Conservation (phyloP, 2,329 filamentous ascomycete genomes). For the Dothiorella sarmentorum region DNA sequence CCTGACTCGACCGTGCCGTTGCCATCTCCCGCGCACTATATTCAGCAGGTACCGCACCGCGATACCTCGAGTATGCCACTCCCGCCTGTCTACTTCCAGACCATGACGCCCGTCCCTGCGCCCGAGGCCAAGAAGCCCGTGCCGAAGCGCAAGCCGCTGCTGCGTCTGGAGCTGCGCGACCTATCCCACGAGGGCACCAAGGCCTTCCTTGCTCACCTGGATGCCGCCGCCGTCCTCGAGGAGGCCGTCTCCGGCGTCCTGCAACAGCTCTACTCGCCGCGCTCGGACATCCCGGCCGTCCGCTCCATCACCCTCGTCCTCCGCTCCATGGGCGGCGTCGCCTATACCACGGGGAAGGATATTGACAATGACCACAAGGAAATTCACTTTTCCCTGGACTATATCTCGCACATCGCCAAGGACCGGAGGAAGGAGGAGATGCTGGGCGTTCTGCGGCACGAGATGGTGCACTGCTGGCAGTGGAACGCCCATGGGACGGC, state of each 20-base stretch:
- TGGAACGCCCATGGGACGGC: constrained; percentile 61
- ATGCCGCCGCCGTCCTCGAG: constrained; percentile 60
- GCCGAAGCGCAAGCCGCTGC: constrained; percentile 39
- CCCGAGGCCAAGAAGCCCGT: constrained; percentile 21
- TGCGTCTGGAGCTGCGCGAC: constrained; percentile 49
- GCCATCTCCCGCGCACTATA: constrained; percentile 5
- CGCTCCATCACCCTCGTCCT: constrained; percentile 83
- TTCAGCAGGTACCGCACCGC: constrained; percentile 6
- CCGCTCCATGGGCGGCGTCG: constrained; percentile 75
- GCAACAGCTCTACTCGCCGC: constrained; percentile 62
- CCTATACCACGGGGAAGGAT: constrained; percentile 79
- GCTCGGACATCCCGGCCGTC: constrained; percentile 55
- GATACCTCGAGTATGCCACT: constrained; percentile 4
- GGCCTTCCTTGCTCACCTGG: constrained; percentile 65
- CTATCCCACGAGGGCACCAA: constrained; percentile 56
- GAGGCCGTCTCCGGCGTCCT: constrained; percentile 66
- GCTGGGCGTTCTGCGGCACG: constrained; percentile 79
- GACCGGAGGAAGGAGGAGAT: constrained; percentile 58
- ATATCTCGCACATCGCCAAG: constrained; percentile 54
- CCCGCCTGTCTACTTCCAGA: constrained; percentile 26
- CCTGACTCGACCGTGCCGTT: neutral
- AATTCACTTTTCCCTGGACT: constrained; percentile 79
- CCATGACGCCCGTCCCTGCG: constrained; percentile 22
- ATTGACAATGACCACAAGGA: constrained; percentile 87
- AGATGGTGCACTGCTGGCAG: constrained; percentile 94